These are phyloP conservation scores for Podaxis sp. DNA, from an alignment of 768 basidiomycete species.

Conservation along the genomic window DNA sequence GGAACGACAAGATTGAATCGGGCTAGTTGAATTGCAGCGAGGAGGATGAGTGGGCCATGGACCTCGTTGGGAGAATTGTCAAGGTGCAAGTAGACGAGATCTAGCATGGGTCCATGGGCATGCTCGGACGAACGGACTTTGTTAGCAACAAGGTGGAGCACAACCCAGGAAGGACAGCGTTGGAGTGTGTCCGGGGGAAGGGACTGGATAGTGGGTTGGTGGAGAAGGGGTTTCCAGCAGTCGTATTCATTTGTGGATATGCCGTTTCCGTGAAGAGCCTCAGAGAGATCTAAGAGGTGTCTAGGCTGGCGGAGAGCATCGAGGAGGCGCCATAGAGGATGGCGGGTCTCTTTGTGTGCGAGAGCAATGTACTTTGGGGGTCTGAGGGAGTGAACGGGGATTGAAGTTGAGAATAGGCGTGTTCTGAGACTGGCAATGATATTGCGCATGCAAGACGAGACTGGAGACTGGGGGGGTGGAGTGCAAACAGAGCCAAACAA, in stretches of 20 bases:
- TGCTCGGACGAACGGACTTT: constrained; percentile 42
- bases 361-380: constrained; percentile 28
- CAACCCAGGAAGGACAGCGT: constrained; percentile 49
- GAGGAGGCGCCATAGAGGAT: constrained; percentile 41
- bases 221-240: constrained; percentile 33
- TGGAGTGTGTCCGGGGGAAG: constrained; percentile 6
- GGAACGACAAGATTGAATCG: constrained; percentile 43
- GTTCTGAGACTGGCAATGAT: not conserved
- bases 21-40: constrained; percentile 45
- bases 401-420: constrained; percentile 16
- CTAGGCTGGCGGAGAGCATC: constrained; percentile 25
- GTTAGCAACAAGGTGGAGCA: constrained; percentile 43
- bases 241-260: constrained; percentile 33
- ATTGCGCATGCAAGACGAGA: constrained; percentile 18
- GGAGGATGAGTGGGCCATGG: constrained; percentile 39
- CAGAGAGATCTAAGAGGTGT: constrained; percentile 19
- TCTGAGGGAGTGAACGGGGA: constrained; percentile 14
- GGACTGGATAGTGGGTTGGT: constrained; percentile 27
- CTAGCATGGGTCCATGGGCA: constrained; percentile 37
- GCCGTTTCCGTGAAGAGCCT: constrained; percentile 26
- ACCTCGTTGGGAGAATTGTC: constrained; percentile 24
- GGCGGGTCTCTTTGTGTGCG: constrained; percentile 27
- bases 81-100: constrained; percentile 39
- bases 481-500: constrained; percentile 17
- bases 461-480: not conserved